Percentiles rank a stretch among this genome's conserved stretches.
Conservation (phyloP, 1,284 basidiomycete genomes). For the Sanghuangporus baumii region DNA sequence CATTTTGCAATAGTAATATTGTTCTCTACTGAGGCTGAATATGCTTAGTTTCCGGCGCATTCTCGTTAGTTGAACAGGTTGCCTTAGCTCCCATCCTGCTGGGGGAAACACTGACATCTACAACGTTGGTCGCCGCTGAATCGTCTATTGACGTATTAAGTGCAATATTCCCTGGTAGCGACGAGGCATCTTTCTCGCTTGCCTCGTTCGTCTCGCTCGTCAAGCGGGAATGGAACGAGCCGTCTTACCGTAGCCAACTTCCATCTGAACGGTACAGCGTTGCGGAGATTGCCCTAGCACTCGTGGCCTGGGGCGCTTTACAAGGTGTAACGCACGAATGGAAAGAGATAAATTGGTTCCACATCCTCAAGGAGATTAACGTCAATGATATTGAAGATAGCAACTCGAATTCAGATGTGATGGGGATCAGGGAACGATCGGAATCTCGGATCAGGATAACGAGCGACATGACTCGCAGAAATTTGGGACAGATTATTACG, state of each 20-base stretch:
- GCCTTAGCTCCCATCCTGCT: constrained; percentile 68
- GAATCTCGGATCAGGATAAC: constrained; percentile 61
- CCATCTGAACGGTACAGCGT: constrained; percentile 58
- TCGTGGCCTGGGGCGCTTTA: constrained; percentile 71
- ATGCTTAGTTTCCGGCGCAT: constrained; percentile 46
- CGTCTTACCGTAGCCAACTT: constrained; percentile 43
- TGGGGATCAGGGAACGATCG: constrained; percentile 29
- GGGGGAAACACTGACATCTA: constrained; percentile 71
- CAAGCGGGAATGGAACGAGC: constrained; percentile 61
- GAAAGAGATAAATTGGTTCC: constrained; percentile 66
- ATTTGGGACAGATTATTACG: constrained; percentile 60
- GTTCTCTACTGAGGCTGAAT: constrained; percentile 15
- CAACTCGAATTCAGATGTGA: constrained; percentile 13
- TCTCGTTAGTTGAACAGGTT: constrained; percentile 62
- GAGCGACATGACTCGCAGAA: constrained; percentile 59
- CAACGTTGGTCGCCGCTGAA: constrained; percentile 65
- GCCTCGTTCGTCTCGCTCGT: constrained; percentile 73
- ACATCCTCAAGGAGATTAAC: constrained; percentile 57
- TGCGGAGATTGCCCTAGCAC: constrained; percentile 57
- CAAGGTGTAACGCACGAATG: constrained; percentile 75
- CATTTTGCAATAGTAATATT: constrained; percentile 27
- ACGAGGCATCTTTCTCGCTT: constrained; percentile 72
- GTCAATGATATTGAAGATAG: constrained; percentile 40
- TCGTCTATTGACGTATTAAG: constrained; percentile 68
- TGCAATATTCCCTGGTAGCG: constrained; percentile 65